Conservation (phyloP, 768 basidiomycete genomes). For the Lactifluus volemus region DNA sequence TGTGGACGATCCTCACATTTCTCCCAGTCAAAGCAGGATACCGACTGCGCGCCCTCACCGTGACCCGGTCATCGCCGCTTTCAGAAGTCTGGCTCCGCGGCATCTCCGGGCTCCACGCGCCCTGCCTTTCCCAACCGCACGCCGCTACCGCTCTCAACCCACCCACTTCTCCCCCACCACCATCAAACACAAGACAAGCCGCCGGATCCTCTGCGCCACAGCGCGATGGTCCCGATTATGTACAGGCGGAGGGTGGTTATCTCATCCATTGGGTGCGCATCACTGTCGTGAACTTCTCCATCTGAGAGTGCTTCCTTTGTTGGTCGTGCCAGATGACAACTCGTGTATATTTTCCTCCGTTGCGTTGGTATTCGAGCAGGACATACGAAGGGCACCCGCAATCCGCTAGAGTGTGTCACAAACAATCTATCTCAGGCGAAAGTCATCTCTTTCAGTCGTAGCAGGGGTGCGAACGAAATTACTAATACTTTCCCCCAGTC, state of each 20-base stretch:
- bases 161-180: conserved; percentile 20
- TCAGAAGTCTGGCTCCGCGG: conserved; percentile 26
- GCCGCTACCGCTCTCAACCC: conserved; percentile 21
- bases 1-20: not conserved
- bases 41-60: conserved; percentile 64
- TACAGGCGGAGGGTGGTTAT: conserved; percentile 53
- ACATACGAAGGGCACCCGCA: conserved; percentile 54
- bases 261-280: conserved; percentile 61
- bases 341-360: conserved; percentile 88
- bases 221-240: conserved; percentile 42
- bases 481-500: not conserved
- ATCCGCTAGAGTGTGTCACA: conserved; percentile 61
- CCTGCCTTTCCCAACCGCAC: conserved; percentile 22
- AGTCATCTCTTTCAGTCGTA: conserved; percentile 45
- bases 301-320: conserved; percentile 6
- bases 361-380: conserved; percentile 79
- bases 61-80: conserved; percentile 55
- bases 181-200: conserved; percentile 17
- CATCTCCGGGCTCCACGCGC: conserved; percentile 13
- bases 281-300: conserved; percentile 2
- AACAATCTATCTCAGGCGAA: not conserved
- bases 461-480: conserved; percentile 57
- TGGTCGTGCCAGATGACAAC: conserved; percentile 96
- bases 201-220: conserved; percentile 18
- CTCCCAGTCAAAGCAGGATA: conserved; percentile 71